Base-by-base conservation (phyloP, 495 filamentous ascomycete genomes). In the Aspergillus diversus region DNA sequence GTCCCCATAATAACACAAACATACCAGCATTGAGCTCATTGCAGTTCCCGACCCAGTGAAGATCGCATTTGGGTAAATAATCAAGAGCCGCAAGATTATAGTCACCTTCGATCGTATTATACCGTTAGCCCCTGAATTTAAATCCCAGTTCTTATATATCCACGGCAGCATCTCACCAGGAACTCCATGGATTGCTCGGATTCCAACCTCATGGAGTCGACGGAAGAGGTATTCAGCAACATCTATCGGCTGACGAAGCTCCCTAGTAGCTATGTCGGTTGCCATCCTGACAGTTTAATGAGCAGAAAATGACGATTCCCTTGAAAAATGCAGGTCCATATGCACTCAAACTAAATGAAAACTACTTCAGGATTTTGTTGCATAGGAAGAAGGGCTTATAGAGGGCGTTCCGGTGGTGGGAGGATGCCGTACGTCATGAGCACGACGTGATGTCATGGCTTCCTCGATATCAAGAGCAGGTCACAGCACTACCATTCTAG, bases 1-100 rank as follows among this genome's bases (percentile, higher is more conserved):
- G 27, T 34, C 27, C 32, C 12, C 9, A 8, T 35, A 4, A 43
- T 6, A 27, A 27, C 53, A 55, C 15, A 16, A 31, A 57, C 75
- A 65, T 79, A 85, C 86, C 86, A 55, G 86, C 86, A 72, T 87
- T 87, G 51, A 88, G 83, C 68, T 90, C 88, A 76, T 90, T 90
- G 64, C 81, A 84, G 57, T 88, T 90, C 55, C 89, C 89, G 0
- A 90, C 81, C 89, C 89, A 91, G 9, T 77, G 63, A 21, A 90
- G 79, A 6, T 79, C 85, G 49, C 76, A 77, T 62, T 85, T 83
- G 21, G 82, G 76, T 32, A 89, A 65, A 62, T 88, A 86, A 70
- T 92, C 89, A 53, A 92, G 73, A 16, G 86, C 82, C 21, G 80
- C 68, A 16, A 84, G 76, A 34, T 83, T 82, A 66, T 79, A 83